These are phyloP conservation scores for Coelastrella sp. DNA, from an alignment of 139 green algal species.

Conservation along the genomic window DNA sequence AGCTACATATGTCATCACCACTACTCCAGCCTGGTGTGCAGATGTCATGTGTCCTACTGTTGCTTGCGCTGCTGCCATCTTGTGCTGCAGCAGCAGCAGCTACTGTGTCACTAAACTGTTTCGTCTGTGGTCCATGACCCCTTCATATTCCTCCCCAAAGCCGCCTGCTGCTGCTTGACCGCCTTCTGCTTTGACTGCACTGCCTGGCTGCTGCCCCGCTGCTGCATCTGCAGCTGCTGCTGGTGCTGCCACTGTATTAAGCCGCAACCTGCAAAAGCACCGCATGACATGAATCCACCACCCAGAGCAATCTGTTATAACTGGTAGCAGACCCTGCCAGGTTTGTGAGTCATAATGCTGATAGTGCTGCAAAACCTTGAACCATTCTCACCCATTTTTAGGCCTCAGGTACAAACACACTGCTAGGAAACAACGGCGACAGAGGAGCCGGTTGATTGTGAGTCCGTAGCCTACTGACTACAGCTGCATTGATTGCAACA, in stretches of 20 bases:
- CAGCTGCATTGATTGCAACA: too few species aligned
- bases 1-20: neutral
- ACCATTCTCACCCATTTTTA: too few species aligned
- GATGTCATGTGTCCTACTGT: too few species aligned
- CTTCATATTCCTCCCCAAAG: conserved; percentile 8
- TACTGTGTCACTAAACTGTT: neutral
- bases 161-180: conserved; percentile 3
- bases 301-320: too few species aligned
- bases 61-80: neutral
- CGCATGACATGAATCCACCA: neutral
- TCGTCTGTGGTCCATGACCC: neutral
- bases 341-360: too few species aligned
- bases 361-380: too few species aligned
- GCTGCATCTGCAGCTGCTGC: neutral
- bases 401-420: too few species aligned
- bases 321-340: too few species aligned
- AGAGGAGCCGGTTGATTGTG: too few species aligned
- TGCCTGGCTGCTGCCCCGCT: neutral
- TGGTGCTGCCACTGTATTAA: neutral
- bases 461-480: too few species aligned
- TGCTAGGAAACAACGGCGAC: too few species aligned
- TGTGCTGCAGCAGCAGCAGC: neutral
- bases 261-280: neutral
- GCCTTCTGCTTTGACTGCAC: neutral
- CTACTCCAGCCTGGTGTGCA: too few species aligned